Evolutionary conservation across 2,329 filamentous ascomycete genomes (phyloP), one percentile per base, ranked within the genome.

Genomic region (Periglandula ipomoeae): DNA sequence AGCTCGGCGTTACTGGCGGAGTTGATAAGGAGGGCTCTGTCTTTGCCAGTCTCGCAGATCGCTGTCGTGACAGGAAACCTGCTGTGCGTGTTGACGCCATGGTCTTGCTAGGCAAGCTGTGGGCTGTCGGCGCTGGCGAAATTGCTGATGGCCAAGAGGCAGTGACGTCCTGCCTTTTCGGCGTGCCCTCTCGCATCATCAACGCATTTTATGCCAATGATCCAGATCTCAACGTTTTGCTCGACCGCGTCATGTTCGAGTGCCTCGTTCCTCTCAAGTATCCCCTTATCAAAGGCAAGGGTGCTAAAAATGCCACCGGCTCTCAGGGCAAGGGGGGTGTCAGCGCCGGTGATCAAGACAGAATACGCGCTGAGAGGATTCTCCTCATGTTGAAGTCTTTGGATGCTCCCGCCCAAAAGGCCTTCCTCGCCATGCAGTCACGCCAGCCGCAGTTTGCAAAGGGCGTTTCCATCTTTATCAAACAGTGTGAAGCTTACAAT

Each of bases 151-250:
- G 87, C 13, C 85, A 91, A 58, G 88, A 95, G 56, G 72, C 76
- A 17, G 84, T 95, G 19, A 78, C 77, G 11, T 72, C 80, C 9
- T 78, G 91, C n/a, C 72, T 98, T 11, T 85, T 84, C 6, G 84
- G 84, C 22, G 89, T 94, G 35, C 91, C 93, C 2, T 85, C 85
- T 1, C 85, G 82, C 53, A 89, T 98, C 40, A 81, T 96, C 53
- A 89, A 89, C 60, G 84, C 85, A 0, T 90, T 85, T 59, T 98
- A 95, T 64, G 85, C 89, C 52, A 96, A 96, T 61, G 89, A 96
- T 61, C 71, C 74, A 1, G 89, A 95, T 54, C 80, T 96, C 46
- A 93, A 94, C 59, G 78, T 89, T 19, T 73, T 94, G 34, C 76
- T 97, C 19, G 89, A 95, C 57, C 81, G 84, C 47, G 88, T 91